Conservation (phyloP, 2,329 filamentous ascomycete genomes). For the Chaetomium sp. region DNA sequence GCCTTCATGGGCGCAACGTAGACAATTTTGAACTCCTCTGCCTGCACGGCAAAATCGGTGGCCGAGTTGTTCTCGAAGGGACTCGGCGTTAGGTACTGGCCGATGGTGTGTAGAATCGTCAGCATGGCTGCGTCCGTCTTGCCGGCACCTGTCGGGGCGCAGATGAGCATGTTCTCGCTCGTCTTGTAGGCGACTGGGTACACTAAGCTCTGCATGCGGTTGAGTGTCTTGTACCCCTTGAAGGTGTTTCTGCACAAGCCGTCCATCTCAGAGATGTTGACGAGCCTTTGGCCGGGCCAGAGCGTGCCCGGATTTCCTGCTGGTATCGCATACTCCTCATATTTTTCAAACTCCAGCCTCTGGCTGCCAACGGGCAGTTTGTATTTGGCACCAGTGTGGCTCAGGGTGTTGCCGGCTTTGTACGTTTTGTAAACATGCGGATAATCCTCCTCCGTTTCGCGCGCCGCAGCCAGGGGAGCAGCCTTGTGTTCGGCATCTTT, state of each 20-base stretch:
- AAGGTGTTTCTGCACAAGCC: conserved; percentile 90
- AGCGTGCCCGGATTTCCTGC: conserved; percentile 77
- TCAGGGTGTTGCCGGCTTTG: conserved; percentile 82
- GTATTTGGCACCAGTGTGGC: conserved; percentile 77
- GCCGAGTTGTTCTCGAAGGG: conserved; percentile 73
- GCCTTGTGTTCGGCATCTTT: conserved; percentile 84
- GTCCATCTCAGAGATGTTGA: conserved; percentile 81
- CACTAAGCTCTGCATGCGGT: conserved; percentile 97
- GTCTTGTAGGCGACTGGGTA: conserved; percentile 95
- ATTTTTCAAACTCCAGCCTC: conserved; percentile 71
- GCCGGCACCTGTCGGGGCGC: conserved; percentile 95
- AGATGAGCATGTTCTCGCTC: conserved; percentile 98
- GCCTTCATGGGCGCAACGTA: conserved; percentile 99
- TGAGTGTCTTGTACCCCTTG: conserved; percentile 87
- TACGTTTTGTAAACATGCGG: conserved; percentile 91
- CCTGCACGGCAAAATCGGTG: conserved; percentile 77
- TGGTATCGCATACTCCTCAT: conserved; percentile 87
- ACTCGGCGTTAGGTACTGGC: conserved; percentile 80
- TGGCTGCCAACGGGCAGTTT: conserved; percentile 75
- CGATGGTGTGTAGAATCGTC: conserved; percentile 86
- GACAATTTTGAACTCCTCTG: conserved; percentile 94
- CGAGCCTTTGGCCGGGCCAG: conserved; percentile 70
- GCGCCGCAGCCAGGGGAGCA: conserved; percentile 68
- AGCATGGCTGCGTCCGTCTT: conserved; percentile 99
- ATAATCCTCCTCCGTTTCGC: conserved; percentile 74